Evolutionary conservation across 2,329 filamentous ascomycete species (phyloP).

Genomic region (Colletotrichum sp.): DNA sequence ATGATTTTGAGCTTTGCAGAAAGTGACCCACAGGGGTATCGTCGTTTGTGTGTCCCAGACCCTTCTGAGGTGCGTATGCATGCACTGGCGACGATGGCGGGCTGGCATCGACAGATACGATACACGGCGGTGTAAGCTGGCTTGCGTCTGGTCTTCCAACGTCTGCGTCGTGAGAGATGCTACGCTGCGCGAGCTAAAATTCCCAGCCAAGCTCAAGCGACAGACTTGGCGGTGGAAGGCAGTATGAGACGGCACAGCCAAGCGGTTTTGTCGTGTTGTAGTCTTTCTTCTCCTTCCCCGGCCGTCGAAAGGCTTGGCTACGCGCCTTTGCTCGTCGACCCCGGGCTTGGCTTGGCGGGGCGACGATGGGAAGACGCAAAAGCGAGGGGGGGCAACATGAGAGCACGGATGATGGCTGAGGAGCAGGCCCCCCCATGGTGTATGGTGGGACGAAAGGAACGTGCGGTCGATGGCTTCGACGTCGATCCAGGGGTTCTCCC

Average conservation of each 20-base stretch:
- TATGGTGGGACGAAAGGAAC: background rate
- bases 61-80: background rate
- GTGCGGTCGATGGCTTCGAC: background rate
- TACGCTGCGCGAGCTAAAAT: background rate
- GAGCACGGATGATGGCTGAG: background rate
- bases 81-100: background rate
- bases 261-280: background rate
- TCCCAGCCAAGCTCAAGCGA: background rate
- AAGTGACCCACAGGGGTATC: background rate
- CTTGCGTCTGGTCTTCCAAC: no score
- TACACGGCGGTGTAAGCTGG: background rate
- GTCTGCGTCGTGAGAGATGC: background rate
- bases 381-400: background rate
- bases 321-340: background rate
- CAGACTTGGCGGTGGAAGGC: background rate
- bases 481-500: background rate
- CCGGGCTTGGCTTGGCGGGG: slow-evolving; percentile 1
- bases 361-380: background rate
- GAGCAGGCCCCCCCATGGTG: background rate
- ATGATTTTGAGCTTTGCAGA: background rate
- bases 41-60: background rate
- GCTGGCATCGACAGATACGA: background rate
- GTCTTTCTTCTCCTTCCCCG: background rate
- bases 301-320: background rate
- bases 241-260: slow-evolving; percentile 4